phyloP scores from a whole-genome alignment of 73 alveolate genomes.

The Paramecium octaurelia region DNA sequence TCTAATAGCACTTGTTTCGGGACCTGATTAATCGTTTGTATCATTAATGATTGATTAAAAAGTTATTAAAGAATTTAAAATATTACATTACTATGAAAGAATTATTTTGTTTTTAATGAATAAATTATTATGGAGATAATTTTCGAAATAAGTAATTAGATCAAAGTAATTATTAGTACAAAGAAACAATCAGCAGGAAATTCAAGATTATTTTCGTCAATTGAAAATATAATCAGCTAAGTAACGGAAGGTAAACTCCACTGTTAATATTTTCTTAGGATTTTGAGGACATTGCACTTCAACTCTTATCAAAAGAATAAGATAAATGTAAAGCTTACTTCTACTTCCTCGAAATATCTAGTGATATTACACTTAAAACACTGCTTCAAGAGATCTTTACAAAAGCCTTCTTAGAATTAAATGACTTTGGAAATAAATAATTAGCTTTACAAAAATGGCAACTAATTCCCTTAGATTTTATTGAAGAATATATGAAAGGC shows the following conservation, averaged over 20 bases:
- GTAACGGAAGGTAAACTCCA: background rate
- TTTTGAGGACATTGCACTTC: background rate
- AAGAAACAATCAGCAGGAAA: background rate
- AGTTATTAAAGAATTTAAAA: background rate
- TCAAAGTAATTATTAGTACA: background rate
- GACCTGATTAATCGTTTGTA: background rate
- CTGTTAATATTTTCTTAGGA: background rate
- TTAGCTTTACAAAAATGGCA: background rate
- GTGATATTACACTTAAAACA: background rate
- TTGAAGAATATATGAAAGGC: background rate
- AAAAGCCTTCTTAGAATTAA: background rate
- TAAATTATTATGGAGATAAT: background rate
- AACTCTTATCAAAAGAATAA: background rate
- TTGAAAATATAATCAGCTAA: background rate
- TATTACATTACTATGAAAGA: background rate
- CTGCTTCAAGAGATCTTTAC: background rate
- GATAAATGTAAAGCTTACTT: background rate
- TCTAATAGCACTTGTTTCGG: background rate
- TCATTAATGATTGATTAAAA: background rate
- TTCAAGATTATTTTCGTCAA: background rate
- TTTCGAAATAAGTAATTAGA: background rate
- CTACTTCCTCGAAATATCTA: background rate
- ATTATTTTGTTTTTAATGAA: background rate
- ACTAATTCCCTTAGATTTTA: background rate
- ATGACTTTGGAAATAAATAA: background rate